Conservation (phyloP, 306 rosid species). For the Rosa rugosa region DNA sequence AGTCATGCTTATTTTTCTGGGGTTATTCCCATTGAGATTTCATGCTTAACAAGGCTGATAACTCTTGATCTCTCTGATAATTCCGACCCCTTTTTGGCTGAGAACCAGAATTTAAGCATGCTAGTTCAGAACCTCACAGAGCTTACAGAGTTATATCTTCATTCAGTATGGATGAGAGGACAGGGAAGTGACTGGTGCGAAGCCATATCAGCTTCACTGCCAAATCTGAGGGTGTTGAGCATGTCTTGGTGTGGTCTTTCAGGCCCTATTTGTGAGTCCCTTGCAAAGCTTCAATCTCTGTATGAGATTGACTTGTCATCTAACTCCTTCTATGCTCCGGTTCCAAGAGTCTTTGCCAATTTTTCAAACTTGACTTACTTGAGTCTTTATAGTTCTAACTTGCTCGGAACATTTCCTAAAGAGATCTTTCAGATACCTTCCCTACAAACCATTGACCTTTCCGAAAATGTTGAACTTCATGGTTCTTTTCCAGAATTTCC, state of each 20-base stretch:
- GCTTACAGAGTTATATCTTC: background rate
- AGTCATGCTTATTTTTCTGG: rapidly evolving
- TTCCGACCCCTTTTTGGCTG: constrained; percentile 8
- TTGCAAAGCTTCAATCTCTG: background rate
- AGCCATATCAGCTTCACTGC: background rate
- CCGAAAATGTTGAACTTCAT: background rate
- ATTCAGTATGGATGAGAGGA: background rate
- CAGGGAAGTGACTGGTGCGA: background rate
- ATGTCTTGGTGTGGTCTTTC: background rate
- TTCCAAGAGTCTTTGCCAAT: constrained; percentile 17
- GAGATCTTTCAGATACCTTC: constrained; percentile 24
- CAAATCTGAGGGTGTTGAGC: background rate
- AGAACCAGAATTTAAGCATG: background rate
- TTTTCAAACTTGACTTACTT: constrained; percentile 24
- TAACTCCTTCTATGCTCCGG: background rate
- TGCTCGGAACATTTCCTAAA: constrained; percentile 17
- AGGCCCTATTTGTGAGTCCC: background rate
- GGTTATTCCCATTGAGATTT: background rate
- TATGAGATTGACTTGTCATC: background rate
- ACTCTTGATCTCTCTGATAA: constrained; percentile 25
- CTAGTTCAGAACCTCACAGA: background rate
- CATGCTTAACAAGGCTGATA: background rate
- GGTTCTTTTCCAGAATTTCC: constrained; percentile 21
- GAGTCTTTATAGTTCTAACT: background rate
- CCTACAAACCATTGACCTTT: constrained; percentile 3